These are phyloP conservation scores for Colletotrichum simmondsii DNA, from an alignment of 2,329 filamentous ascomycete genomes.

Conservation along the genomic window DNA sequence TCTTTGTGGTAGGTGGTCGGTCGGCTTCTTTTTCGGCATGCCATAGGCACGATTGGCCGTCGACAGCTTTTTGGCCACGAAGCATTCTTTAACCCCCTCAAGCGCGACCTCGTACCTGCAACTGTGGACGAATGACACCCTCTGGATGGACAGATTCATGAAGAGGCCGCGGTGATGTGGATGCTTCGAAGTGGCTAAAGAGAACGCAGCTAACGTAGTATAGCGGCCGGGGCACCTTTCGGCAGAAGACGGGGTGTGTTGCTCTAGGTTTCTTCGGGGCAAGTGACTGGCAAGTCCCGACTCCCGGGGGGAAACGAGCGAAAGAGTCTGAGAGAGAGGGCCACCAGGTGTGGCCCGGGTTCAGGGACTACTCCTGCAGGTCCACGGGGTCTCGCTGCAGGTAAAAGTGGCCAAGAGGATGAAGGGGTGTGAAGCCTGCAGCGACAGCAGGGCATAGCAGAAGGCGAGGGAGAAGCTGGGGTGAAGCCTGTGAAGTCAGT, in stretches of 20 bases:
- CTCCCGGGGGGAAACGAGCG: background rate
- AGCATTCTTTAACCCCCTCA: background rate
- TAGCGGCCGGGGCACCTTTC: constrained; percentile 17
- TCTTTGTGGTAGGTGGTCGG: background rate
- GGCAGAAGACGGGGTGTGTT: constrained; percentile 7
- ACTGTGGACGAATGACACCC: background rate
- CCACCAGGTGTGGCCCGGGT: constrained; percentile 5
- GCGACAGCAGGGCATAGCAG: constrained; percentile 11
- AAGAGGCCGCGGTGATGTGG: constrained; percentile 11
- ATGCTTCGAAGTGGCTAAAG: constrained; percentile 8
- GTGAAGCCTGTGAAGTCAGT: constrained; percentile 9
- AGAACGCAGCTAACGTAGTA: background rate
- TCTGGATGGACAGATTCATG: background rate
- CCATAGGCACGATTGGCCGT: background rate
- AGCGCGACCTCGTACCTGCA: constrained; percentile 19
- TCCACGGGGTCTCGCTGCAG: constrained; percentile 19
- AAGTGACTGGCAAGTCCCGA: constrained; percentile 18
- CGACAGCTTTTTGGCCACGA: background rate
- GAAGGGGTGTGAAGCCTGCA: constrained; percentile 17
- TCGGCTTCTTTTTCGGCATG: background rate
- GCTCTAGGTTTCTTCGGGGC: constrained; percentile 10
- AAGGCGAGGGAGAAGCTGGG: constrained; percentile 10
- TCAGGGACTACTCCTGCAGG: constrained; percentile 30
- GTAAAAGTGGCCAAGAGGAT: constrained; percentile 9
- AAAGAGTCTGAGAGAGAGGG: background rate